Evolutionary conservation across 2,329 filamentous ascomycete genomes (phyloP).

Genomic region (Scedosporium apiospermum): DNA sequence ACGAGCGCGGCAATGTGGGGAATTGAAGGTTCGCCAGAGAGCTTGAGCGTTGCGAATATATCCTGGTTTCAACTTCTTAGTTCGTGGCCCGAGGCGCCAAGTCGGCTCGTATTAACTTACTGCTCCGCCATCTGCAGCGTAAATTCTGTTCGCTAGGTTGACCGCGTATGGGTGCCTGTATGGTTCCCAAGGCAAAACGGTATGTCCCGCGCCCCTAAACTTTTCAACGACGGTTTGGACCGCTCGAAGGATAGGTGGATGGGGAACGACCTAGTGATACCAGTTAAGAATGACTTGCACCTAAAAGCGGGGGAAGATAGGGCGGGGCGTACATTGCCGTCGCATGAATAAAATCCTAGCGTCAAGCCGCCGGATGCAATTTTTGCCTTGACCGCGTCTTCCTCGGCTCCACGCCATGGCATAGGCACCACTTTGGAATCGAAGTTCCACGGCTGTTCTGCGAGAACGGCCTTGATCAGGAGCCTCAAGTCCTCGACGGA

Average conservation of each 20-base stretch:
- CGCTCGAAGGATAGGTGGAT: conserved; percentile 25
- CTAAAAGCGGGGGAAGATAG: background rate
- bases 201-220: conserved; percentile 18
- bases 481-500: conserved; percentile 27
- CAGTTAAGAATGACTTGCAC: background rate
- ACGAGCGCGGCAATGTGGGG: conserved; percentile 18
- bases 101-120: conserved; percentile 10
- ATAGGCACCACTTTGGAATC: conserved; percentile 18
- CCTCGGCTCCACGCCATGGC: conserved; percentile 11
- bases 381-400: conserved; percentile 17
- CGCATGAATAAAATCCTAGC: conserved; percentile 23
- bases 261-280: conserved; percentile 18
- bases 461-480: conserved; percentile 27
- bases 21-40: conserved; percentile 26
- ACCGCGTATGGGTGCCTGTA: conserved; percentile 18
- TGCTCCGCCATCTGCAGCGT: conserved; percentile 19
- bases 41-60: conserved; percentile 15
- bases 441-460: conserved; percentile 28
- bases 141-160: conserved; percentile 16
- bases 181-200: conserved; percentile 20
- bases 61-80: conserved; percentile 13
- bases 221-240: conserved; percentile 16
- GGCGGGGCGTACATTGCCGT: conserved; percentile 21
- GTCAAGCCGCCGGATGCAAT: conserved; percentile 14
- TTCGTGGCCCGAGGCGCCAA: background rate